Evolutionary conservation across 2,329 filamentous ascomycete species (phyloP).

Genomic region (Hypoxylon sp.): DNA sequence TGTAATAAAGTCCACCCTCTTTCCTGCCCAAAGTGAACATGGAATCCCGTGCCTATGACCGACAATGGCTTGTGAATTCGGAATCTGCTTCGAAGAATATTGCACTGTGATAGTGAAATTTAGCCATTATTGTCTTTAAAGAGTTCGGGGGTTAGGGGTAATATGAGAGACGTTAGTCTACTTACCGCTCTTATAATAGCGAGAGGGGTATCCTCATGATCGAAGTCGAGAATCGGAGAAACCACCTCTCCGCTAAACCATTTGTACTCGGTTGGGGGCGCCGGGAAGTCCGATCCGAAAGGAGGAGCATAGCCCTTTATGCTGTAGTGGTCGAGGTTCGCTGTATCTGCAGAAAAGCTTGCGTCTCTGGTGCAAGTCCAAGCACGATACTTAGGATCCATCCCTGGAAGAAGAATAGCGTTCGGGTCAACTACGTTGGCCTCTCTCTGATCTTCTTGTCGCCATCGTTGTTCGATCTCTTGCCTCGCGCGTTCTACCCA

Average conservation of each 20-base stretch:
- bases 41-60: constrained; percentile 15
- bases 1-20: constrained; percentile 38
- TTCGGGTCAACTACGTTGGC: neutral
- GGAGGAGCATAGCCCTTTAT: neutral
- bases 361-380: constrained; percentile 18
- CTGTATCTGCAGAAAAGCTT: neutral
- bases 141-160: neutral
- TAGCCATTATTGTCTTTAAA: constrained; percentile 1
- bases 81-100: constrained; percentile 31
- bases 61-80: constrained; percentile 43
- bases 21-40: constrained; percentile 43
- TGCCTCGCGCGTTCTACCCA: neutral
- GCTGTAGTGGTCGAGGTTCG: neutral
- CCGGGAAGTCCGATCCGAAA: neutral
- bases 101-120: constrained; percentile 25
- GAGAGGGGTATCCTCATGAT: neutral
- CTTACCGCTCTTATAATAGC: constrained; percentile 30
- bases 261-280: constrained; percentile 21
- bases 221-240: constrained; percentile 38
- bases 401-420: neutral
- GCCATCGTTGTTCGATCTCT: neutral
- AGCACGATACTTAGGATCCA: neutral
- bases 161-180: neutral
- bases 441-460: neutral
- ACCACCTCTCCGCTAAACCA: constrained; percentile 40